Evolutionary conservation across 2,329 filamentous ascomycete species (phyloP), one percentile per base, ranked within the genome.

Genomic region (Lecanicillium sp.): DNA sequence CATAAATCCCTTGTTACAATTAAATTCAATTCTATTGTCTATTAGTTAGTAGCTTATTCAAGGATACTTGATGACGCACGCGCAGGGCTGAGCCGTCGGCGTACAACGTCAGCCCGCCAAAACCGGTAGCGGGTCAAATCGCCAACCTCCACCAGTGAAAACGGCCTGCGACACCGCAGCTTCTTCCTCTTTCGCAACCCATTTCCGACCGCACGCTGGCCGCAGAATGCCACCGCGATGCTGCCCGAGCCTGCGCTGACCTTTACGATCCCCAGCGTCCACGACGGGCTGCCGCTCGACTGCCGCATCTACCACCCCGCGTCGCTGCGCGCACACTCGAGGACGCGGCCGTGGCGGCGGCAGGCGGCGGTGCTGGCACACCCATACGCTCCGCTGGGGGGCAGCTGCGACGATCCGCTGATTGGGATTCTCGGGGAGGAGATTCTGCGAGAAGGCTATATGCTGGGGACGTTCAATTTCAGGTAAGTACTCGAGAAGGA

Each of bases 391-490:
- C 84, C 88, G 0, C 71, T 97, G 44, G 93, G 93, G 4, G 93
- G 91, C 5, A 83, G 73, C 63, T 93, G 83, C 61, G 87, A 97
- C 62, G 90, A 97, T 61, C 77, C 79, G 0, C 75, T 95, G 1
- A 84, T 97, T 1, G 73, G 79, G n/a, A 71, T 80, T 8, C 67
- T 86, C 3, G 80, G 78, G 1, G 69, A 71, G 2, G 76, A 84
- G 50, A 71, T 95, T 38, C 64, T 95, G n/a, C 70, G 75, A 4
- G 68, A 74, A 44, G 87, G 87, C 2, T 94, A 81, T 58, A 63
- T 95, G 2, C 85, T 96, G 2, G 84, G 78, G 7, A 95, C 89
- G 0, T 96, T 97, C 66, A 96, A 97, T 61, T 96, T 97, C 63
- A 79, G 90, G 86, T 90, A 70, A 44, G 66, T 27, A 17, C 2